Evolutionary conservation across 2,329 filamentous ascomycete genomes (phyloP), one percentile per base, ranked within the genome.

Genomic region (Cercospora berteroae): DNA sequence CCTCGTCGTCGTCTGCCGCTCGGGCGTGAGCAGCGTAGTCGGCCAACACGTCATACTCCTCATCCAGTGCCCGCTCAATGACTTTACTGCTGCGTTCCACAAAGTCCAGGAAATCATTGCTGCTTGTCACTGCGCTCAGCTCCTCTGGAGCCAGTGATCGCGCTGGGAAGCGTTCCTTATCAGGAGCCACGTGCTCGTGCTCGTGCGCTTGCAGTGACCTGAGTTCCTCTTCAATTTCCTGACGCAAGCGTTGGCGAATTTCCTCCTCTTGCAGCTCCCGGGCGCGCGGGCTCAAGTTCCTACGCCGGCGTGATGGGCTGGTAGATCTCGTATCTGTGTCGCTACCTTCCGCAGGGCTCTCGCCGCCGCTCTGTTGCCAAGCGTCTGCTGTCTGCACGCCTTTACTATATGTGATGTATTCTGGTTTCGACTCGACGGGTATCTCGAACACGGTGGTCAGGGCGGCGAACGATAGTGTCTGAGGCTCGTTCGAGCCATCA

Each of bases 351-450:
- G 79, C 80, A 48, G 55, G 29, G 58, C 84, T 83, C 3, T 83
- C 84, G 60, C 84, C 81, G 4, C 63, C 60, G 10, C 60, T 52
- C 59, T 69, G 64, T 16, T 59, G 56, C 88, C 91, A 91, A 70
- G 90, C 88, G 74, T 93, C 90, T 23, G 90, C 88, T 16, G 95
- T 97, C 80, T 99, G 96, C 23, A 98, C 93, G 65, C 89, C 94
- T 82, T 97, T 98, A 84, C 92, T 98, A 84, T 99, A 99, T 63
- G 93, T 96, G 76, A 96, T 93, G 67, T 96, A 85, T 79, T 99
- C 95, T 71, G 82, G 82, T 73, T 82, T 84, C 62, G 80, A 77
- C 70, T 84, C 87, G 1, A 91, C 90, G 1, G 90, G 88, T 71
- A 88, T 91, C 79, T 97, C 94, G 80, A 90, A 93, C 68, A 95